Conservation (phyloP, 2,329 filamentous ascomycete genomes). For the Talaromyces verruculosus region DNA sequence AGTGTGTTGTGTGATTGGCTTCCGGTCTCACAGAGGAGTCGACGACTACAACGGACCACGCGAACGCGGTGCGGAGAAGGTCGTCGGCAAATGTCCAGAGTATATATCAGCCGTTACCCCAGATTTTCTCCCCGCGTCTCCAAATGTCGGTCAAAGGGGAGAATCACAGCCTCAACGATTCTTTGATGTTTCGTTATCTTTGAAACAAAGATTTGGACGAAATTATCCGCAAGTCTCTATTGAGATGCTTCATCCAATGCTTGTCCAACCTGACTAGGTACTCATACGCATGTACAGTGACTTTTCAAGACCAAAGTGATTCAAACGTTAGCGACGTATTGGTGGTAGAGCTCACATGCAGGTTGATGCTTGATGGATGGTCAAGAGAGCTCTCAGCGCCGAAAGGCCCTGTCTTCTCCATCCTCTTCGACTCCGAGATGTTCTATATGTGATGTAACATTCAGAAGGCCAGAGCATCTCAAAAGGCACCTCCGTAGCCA, state of each 20-base stretch:
- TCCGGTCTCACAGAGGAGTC: background rate
- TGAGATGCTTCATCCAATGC: background rate
- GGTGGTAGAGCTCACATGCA: background rate
- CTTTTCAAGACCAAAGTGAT: background rate
- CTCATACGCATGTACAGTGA: background rate
- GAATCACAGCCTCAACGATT: background rate
- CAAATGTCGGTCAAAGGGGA: background rate
- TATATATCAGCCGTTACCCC: slow-evolving; percentile 6
- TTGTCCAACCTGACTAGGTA: background rate
- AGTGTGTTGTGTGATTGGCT: background rate
- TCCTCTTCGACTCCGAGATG: slow-evolving; percentile 15
- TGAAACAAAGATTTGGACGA: background rate
- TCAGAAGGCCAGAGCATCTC: slow-evolving; percentile 43
- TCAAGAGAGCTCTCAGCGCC: slow-evolving; percentile 5
- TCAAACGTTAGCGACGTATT: background rate
- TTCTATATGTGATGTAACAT: slow-evolving; percentile 38
- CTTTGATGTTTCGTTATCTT: background rate
- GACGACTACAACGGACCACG: background rate
- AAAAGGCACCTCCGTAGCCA: slow-evolving; percentile 45
- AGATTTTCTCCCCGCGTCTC: slow-evolving; percentile 8
- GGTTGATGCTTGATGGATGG: background rate
- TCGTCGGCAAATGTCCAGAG: background rate
- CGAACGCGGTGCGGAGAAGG: background rate
- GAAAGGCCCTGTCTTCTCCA: background rate
- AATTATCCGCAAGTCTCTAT: background rate